Conservation (phyloP, 495 filamentous ascomycete genomes). For the Penicillium taxi region DNA sequence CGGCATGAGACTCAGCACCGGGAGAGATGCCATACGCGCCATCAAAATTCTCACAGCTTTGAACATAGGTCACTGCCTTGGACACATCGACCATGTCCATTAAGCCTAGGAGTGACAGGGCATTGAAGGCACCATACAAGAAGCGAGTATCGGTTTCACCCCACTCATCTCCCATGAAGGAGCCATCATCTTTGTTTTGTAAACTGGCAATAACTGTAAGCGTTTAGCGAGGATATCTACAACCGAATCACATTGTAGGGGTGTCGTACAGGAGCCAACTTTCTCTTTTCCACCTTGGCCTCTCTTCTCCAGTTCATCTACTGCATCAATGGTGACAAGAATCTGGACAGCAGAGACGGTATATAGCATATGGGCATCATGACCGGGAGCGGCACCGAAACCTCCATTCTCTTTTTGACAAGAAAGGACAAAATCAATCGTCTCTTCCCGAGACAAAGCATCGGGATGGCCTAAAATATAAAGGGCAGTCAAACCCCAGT, state of each 20-base stretch:
- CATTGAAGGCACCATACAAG: conserved; percentile 79
- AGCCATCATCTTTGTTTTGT: conserved; percentile 73
- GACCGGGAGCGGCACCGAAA: conserved; percentile 86
- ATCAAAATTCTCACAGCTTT: conserved; percentile 81
- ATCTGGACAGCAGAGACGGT: conserved; percentile 92
- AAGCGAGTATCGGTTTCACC: conserved; percentile 94
- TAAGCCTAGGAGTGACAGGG: conserved; percentile 70
- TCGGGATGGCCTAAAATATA: conserved; percentile 76
- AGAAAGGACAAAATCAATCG: conserved; percentile 84
- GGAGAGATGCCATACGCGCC: conserved; percentile 86
- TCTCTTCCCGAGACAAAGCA: conserved; percentile 69
- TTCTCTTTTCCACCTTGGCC: conserved; percentile 58
- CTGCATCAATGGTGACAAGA: conserved; percentile 71
- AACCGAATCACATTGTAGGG: conserved; percentile 8
- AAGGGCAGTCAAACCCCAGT: conserved; percentile 89
- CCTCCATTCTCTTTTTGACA: conserved; percentile 84
- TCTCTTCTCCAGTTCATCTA: conserved; percentile 68
- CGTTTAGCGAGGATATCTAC: conserved; percentile 13
- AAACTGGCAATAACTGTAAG: conserved; percentile 66
- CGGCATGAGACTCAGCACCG: conserved; percentile 84
- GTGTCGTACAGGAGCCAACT: conserved; percentile 61
- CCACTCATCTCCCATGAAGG: conserved; percentile 91
- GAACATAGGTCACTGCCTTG: conserved; percentile 69
- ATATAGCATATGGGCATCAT: conserved; percentile 92
- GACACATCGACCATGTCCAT: conserved; percentile 64